phyloP scores from a whole-genome alignment of 495 filamentous ascomycete species.

The Durotheca rogersii region DNA sequence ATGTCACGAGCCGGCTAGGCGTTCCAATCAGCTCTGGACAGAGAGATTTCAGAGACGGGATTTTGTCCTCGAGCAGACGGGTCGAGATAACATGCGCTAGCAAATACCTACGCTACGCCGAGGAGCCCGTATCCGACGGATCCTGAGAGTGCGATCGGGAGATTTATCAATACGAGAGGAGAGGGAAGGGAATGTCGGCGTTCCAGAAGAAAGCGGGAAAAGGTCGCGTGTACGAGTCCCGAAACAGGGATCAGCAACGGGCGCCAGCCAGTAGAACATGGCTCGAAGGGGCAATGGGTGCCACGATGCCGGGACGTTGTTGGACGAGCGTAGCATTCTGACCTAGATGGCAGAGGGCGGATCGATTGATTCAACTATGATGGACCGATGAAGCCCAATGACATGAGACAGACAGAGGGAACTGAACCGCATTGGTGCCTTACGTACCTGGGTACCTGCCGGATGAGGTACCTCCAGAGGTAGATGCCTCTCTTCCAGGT shows the following conservation, averaged over 20 bases:
- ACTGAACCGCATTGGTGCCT: conserved; percentile 28
- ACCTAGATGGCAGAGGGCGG: too few species aligned
- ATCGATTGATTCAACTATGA: conserved; percentile 14
- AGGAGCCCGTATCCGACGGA: conserved; percentile 1
- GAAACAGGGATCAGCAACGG: conserved; percentile 24
- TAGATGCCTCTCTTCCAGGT: too few species aligned
- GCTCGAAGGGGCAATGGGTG: conserved; percentile 20
- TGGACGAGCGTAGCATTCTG: too few species aligned
- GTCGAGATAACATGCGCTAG: conserved; percentile 1
- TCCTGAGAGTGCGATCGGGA: conserved; percentile 1
- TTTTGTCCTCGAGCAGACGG: conserved; percentile 5
- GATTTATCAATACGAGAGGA: neutral
- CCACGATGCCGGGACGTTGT: conserved; percentile 15
- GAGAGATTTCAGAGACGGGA: too few species aligned
- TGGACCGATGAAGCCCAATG: conserved; percentile 32
- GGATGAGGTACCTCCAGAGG: too few species aligned
- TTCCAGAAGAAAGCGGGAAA: conserved; percentile 12
- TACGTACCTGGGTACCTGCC: too few species aligned
- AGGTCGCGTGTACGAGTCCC: conserved; percentile 20
- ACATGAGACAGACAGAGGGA: conserved; percentile 5
- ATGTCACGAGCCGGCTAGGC: too few species aligned
- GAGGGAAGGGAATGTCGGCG: neutral
- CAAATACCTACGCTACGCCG: neutral
- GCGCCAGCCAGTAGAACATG: conserved; percentile 19
- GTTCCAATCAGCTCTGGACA: too few species aligned